A percentile compares a stretch with the other conserved stretches of the same genome.
Conservation (phyloP, 2,329 filamentous ascomycete species). For the Aspergillus chevalieri region DNA sequence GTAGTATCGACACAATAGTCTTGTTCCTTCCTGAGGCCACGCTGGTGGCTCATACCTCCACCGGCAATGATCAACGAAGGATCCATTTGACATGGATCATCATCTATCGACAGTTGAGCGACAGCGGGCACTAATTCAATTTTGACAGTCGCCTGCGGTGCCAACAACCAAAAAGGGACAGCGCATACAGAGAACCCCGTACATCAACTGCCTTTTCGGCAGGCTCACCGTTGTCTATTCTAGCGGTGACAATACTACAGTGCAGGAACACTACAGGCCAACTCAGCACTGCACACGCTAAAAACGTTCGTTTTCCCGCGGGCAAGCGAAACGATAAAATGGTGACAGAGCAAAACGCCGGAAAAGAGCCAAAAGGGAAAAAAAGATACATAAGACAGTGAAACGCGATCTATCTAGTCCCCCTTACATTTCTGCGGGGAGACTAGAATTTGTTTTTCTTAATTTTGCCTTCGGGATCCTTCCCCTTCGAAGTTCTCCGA, state of each 20-base stretch:
- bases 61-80: background rate
- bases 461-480: background rate
- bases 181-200: background rate
- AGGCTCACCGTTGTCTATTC: too few species aligned
- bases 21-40: background rate
- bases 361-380: background rate
- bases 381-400: background rate
- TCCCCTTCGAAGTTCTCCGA: background rate
- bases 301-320: too few species aligned
- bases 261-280: too few species aligned
- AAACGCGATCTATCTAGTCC: background rate
- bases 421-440: slow-evolving; percentile 14
- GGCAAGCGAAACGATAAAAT: background rate
- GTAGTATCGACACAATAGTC: background rate
- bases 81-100: background rate
- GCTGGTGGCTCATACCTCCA: background rate
- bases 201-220: too few species aligned
- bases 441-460: slow-evolving; percentile 4
- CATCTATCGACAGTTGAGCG: background rate
- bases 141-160: slow-evolving; percentile 5
- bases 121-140: background rate
- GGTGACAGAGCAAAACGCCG: background rate
- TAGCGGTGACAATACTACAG: too few species aligned
- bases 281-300: too few species aligned
- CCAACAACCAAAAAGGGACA: slow-evolving; percentile 1